Evolutionary conservation across 2,329 filamentous ascomycete genomes (phyloP).

Genomic region (Sporothrix phasma): DNA sequence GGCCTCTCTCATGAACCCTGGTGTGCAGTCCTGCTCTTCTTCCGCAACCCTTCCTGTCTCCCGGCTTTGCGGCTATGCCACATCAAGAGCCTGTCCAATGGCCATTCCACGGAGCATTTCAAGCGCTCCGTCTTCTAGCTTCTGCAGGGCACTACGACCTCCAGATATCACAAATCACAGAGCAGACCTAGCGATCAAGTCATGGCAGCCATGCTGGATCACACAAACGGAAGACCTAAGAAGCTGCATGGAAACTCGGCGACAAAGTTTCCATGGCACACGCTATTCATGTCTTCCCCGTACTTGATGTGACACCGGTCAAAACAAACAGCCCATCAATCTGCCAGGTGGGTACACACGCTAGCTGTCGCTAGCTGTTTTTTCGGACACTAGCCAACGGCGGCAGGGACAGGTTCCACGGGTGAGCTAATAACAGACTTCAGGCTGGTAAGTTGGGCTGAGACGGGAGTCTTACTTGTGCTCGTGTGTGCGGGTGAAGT

Average conservation of each 20-base stretch:
- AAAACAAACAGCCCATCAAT: not conserved
- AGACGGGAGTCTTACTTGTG: not conserved
- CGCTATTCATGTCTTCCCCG: not conserved
- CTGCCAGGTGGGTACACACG: not conserved
- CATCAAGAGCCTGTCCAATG: not conserved
- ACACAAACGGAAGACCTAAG: not conserved
- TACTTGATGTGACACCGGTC: not conserved
- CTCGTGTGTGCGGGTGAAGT: not conserved
- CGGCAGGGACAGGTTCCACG: not conserved
- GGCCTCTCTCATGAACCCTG: not conserved
- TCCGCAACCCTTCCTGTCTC: not conserved
- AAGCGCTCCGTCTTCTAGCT: too few species aligned
- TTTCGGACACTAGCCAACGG: not conserved
- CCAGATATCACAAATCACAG: too few species aligned
- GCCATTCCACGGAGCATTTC: not conserved
- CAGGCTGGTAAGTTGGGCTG: not conserved
- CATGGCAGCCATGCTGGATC: not conserved
- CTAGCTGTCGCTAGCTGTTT: not conserved
- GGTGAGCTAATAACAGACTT: not conserved
- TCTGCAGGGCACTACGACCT: too few species aligned
- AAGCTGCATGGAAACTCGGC: constrained; percentile 10
- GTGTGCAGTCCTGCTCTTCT: not conserved
- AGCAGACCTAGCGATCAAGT: not conserved
- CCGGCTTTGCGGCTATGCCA: not conserved
- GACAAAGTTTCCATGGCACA: constrained; percentile 5